Evolutionary conservation across 163 green algal species (phyloP), one percentile per base, ranked within the genome.

Genomic region (Chloromonas sp.): DNA sequence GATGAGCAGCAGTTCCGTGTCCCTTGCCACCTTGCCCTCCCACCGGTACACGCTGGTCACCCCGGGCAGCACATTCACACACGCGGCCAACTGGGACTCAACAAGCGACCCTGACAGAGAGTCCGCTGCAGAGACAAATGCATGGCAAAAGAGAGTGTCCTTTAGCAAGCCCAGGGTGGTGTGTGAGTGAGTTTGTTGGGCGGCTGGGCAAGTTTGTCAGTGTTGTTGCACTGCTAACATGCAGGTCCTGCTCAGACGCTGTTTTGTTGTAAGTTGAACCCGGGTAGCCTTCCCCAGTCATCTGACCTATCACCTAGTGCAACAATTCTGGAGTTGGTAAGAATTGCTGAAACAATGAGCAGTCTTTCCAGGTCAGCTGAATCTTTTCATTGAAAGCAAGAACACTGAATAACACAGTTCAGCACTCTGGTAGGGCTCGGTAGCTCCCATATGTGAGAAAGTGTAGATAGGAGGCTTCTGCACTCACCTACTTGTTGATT

Each of bases 51-150:
- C 84, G 58, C 87, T 92, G 84, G 91, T 89, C 2, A 96, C 2
- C 0, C 94, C 93, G 62, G 93, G 92, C 15, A 96, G 82, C 14
- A 96, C 93, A 80, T 94, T 96, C 2, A 94, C 92, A 71, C 94
- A 96, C 0, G 94, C 94, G 2, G 92, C 92, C 74, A 96, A 85
- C 85, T 92, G 89, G 60, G 70, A 15, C 13, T 89, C 83, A 3
- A 96, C 88, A 1, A 96, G 71, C 83, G 85, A 78, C 57, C 15
- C 5, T 14, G 71, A 85, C 36, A 89, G 83, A 1, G 36, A 66
- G n/a, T 66, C 57, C 11, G 61, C 81, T 82, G 80, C 57, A 76
- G 66, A 11, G 8, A 76, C 8, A 8, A 8, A 76, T 8, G 66
- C 8, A 11, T n/a, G 66, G 66, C 66, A 76, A 8, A 8, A n/a